Base-by-base conservation (phyloP, 352 stramenopile genomes). In the Peronospora farinosa region DNA sequence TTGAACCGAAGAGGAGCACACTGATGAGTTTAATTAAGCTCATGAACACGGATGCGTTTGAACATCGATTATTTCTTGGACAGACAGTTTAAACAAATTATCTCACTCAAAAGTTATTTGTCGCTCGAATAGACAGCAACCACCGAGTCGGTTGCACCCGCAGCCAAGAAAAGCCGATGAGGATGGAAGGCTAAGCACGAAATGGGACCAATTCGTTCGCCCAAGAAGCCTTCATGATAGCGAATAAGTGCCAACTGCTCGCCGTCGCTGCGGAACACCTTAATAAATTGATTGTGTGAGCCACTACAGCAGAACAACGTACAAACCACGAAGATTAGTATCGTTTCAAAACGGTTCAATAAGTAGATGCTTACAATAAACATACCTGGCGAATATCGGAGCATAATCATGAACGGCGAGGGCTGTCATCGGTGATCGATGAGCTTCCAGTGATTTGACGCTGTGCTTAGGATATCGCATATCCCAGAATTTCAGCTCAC, bases 271-370 rank as follows among this genome's bases (percentile, higher is more conserved):
- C 88, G 88, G 40, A 98, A 91, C 40, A 98, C 84, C 68, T 99
- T 98, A 68, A 99, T 98, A 63, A 98, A 99, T 55, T 99, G 95
- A 52, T 98, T 97, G 63, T 98, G 94, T 31, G 93, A 98, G 5
- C 97, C 97, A 57, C 87, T 94, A 48, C 12, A 53, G 30, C 16
- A 32, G n/a, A 37, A 45, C 11, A 44, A 31, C 46, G 17, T 10
- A n/a, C 41, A 38, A 36, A 37, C 7, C 30, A 48, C 12, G 19
- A 43, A 1, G 23, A 37, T 51, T 31, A 62, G 23, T 36, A 13
- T 28, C n/a, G 19, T 39, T 17, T 5, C 7, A 44, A 27, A n/a
- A 28, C 10, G 41, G 12, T 37, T 40, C 15, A 12, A 32, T 0
- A 32, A 5, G 5, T 10, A 7, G 28, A 15, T 21, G 8, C 10